These are phyloP conservation scores for Gossypium trilobum DNA, from an alignment of 441 rosid genomes.

Conservation along the genomic window DNA sequence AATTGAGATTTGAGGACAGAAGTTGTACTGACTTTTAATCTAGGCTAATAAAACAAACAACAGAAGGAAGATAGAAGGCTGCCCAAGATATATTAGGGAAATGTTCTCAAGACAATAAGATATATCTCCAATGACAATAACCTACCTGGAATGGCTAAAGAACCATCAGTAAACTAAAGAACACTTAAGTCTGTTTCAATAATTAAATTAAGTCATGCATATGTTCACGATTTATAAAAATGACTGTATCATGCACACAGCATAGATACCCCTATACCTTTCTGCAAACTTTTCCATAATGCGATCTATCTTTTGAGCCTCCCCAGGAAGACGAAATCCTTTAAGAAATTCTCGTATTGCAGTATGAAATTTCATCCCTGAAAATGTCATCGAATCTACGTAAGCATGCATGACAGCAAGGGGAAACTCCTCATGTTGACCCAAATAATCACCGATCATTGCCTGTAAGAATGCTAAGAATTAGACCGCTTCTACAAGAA, in stretches of 20 bases:
- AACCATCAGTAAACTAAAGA: not conserved
- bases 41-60: conserved; percentile 4
- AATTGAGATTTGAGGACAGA: not conserved
- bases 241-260: not conserved
- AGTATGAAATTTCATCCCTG: conserved; percentile 80
- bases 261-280: conserved; percentile 40
- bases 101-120: not conserved
- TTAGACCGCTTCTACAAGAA: conserved; percentile 26
- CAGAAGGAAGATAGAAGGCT: not conserved
- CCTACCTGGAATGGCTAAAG: not conserved
- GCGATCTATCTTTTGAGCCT: conserved; percentile 99
- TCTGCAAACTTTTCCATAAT: conserved; percentile 99
- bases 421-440: conserved; percentile 96
- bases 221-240: not conserved
- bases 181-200: not conserved
- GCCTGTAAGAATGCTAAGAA: conserved; percentile 52
- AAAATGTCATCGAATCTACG: conserved; percentile 85
- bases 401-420: conserved; percentile 98
- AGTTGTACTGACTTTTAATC: not conserved
- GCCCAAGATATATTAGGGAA: not conserved
- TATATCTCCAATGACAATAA: not conserved
- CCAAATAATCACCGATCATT: conserved; percentile 93
- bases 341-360: conserved; percentile 94
- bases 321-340: conserved; percentile 98
- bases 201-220: not conserved